Evolutionary conservation across 495 filamentous ascomycete genomes (phyloP), one percentile per base, ranked within the genome.

Genomic region (Chaetomidium leptoderma): DNA sequence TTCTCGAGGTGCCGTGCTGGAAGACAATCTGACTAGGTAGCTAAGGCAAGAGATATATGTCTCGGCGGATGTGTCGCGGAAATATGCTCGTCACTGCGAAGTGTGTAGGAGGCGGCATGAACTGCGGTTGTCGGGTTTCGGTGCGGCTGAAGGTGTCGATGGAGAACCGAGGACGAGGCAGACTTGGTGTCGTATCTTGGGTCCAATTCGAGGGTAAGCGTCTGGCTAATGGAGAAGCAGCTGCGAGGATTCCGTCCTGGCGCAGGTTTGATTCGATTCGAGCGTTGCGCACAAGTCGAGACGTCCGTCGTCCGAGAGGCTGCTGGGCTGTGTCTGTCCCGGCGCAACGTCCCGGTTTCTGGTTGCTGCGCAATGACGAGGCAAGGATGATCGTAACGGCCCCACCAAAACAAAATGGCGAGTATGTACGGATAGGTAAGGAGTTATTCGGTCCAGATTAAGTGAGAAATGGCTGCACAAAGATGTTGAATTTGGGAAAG

Each of bases 351-450:
- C 10, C 44, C 43, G n/a, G 21, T 40, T 26, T 46, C 32, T 54
- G 51, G 51, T 60, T 54, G 51, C 58, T 53, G 45, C 33, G 58
- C 35, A 54, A 60, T 60, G 58, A 42, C 42, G 48, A 33, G 37
- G 9, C 30, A 36, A 37, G 36, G 23, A 10, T 16, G 7, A 17
- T 23, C 7, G 8, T 10, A 27, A 32, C 19, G 36, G 19, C 49
- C 43, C 57, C 58, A 60, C 50, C 44, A 60, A 55, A 60, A 60
- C 52, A 55, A 50, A n/a, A 40, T 14, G 16, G 10, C 5, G 26
- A 37, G 29, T 11, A n/a, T n/a, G n/a, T n/a, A n/a, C n/a, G n/a
- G n/a, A n/a, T n/a, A n/a, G n/a, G n/a, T n/a, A n/a, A n/a, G n/a
- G n/a, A n/a, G n/a, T n/a, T n/a, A n/a, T n/a, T n/a, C n/a, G n/a